Evolutionary conservation across 768 basidiomycete genomes (phyloP), one percentile per base, ranked within the genome.

Genomic region (Tephrocybe sp.): DNA sequence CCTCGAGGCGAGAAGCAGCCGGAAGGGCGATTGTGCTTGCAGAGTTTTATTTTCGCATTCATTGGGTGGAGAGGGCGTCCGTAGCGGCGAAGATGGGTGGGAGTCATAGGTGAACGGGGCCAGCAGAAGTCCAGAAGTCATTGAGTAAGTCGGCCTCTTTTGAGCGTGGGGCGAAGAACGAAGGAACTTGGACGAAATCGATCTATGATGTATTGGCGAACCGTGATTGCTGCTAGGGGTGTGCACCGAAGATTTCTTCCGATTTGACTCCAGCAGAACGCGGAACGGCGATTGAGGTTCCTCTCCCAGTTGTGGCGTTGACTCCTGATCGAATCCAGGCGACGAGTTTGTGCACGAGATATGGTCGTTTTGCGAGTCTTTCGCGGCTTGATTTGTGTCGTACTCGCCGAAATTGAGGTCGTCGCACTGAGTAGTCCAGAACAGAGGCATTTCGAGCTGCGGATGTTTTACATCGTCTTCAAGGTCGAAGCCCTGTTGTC

Each of bases 251-350:
- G 45, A 39, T 3, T 30, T 45, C 23, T 41, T 36, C 4, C 34
- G 34, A 36, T 36, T 52, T n/a, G 51, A 57, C 47, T 57, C 51
- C 15, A 57, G 25, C 12, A 57, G 39, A 21, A 53, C 44, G 11
- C 55, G 51, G 39, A 53, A 57, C 8, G 55, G 51, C 9, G 55
- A 57, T 20, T 50, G 55, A 11, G 44, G 38, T 20, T 50, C 39
- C 26, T 45, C 34, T 36, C n/a, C n/a, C 7, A 17, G 17, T 4
- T 9, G 2, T 36, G 34, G 40, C 15, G 51, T 37, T 9, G 33
- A 39, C 20, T 20, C 34, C 14, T 34, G 26, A 33, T 14, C 43
- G 26, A 30, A 24, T 17, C 26, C 37, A 45, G 51, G 15, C 24
- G 47, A 23, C 1, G 32, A 40, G 14, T 47, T 28, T 15, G 9